phyloP scores from a whole-genome alignment of 1,139 yeast species.

The Zhuliangozyma blackwelliae region DNA sequence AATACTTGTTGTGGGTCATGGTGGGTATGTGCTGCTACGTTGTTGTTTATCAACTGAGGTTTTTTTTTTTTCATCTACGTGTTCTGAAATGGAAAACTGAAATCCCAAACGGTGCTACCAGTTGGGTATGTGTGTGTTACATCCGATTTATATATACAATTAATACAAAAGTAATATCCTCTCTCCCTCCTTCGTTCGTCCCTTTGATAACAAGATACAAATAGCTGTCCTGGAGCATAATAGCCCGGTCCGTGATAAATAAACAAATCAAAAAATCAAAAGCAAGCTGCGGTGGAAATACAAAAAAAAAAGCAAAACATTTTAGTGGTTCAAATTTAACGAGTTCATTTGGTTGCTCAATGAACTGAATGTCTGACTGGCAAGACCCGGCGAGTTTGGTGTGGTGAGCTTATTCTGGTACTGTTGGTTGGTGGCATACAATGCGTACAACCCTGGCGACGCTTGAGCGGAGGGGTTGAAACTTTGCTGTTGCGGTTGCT shows the following conservation, averaged over 20 bases:
- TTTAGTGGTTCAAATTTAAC: slow-evolving; percentile 27
- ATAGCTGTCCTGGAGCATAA: no score
- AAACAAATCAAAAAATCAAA: no score
- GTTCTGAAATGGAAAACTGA: no score
- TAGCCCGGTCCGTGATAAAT: no score
- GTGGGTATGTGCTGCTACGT: not conserved
- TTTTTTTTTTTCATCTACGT: no score
- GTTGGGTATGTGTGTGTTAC: no score
- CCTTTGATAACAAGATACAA: no score
- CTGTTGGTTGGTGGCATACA: slow-evolving; percentile 1
- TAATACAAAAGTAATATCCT: not conserved
- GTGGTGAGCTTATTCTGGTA: not conserved
- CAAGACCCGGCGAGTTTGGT: slow-evolving; percentile 2
- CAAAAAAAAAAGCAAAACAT: not conserved
- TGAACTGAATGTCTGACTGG: slow-evolving; percentile 12
- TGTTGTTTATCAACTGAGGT: not conserved
- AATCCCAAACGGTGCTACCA: no score
- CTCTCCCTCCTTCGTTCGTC: not conserved
- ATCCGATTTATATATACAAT: no score
- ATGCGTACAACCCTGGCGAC: slow-evolving; percentile 24
- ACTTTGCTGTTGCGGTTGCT: slow-evolving; percentile 8
- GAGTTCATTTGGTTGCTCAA: slow-evolving; percentile 31
- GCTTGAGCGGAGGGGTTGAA: slow-evolving; percentile 17
- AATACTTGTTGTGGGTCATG: slow-evolving; percentile 48
- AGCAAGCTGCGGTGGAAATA: no score